Conservation (phyloP, 2,329 filamentous ascomycete species). For the Beauveria varroae region DNA sequence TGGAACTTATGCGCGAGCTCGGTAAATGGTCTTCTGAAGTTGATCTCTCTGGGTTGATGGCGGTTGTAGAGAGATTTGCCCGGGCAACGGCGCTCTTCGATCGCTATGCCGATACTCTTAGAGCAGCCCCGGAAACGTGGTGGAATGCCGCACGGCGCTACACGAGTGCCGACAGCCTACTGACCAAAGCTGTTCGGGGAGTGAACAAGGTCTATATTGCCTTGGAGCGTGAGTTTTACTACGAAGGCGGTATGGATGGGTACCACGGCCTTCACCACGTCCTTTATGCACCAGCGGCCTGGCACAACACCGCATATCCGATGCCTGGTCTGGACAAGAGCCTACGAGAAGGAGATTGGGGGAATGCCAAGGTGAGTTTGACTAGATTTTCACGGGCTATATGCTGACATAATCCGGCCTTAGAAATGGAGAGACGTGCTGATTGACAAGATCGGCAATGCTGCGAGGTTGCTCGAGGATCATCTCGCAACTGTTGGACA, state of each 20-base stretch:
- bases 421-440: slow-evolving; percentile 1
- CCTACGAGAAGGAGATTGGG: background rate
- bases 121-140: background rate
- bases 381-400: background rate
- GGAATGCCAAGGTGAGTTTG: background rate
- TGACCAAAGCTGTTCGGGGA: background rate
- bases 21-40: slow-evolving; percentile 20
- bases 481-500: background rate
- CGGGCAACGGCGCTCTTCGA: background rate
- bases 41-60: slow-evolving; percentile 29
- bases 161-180: background rate
- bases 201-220: slow-evolving; percentile 2
- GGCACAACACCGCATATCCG: background rate
- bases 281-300: background rate
- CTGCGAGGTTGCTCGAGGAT: background rate
- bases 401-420: background rate
- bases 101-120: background rate
- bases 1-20: slow-evolving; percentile 24
- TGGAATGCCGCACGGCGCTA: background rate
- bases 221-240: slow-evolving; percentile 2
- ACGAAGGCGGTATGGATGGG: slow-evolving; percentile 4
- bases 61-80: slow-evolving; percentile 31
- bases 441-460: background rate
- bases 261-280: slow-evolving; percentile 3
- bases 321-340: slow-evolving; percentile 5